A percentile compares a stretch with the other conserved stretches of the same genome.
These are phyloP conservation scores for Metahyphopichia silvanorum DNA, from an alignment of 805 yeast genomes.

Conservation along the genomic window DNA sequence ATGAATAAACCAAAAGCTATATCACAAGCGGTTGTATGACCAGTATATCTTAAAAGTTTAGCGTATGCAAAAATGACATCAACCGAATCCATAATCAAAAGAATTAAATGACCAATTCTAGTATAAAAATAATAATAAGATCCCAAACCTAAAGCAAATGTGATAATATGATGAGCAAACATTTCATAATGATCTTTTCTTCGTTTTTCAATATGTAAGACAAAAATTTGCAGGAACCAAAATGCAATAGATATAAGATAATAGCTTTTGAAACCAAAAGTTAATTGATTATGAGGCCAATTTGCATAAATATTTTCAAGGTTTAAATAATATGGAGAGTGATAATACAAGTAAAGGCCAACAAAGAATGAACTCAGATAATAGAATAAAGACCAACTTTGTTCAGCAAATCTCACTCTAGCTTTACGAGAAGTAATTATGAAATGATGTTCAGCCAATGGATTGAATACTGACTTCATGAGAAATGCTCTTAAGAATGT, in stretches of 20 bases:
- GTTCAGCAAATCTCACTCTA: slow-evolving; percentile 75
- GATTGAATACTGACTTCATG: slow-evolving; percentile 56
- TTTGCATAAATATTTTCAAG: slow-evolving; percentile 55
- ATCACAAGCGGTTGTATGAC: slow-evolving; percentile 61
- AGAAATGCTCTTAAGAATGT: slow-evolving; percentile 57
- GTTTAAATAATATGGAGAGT: slow-evolving; percentile 58
- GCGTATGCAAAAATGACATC: slow-evolving; percentile 73
- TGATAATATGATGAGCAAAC: slow-evolving; percentile 86
- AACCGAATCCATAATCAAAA: slow-evolving; percentile 79
- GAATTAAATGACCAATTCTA: slow-evolving; percentile 73
- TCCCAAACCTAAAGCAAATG: slow-evolving; percentile 62
- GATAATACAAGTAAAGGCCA: slow-evolving; percentile 57
- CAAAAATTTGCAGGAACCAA: slow-evolving; percentile 80
- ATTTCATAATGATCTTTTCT: slow-evolving; percentile 84
- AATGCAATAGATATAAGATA: slow-evolving; percentile 70
- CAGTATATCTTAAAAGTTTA: slow-evolving; percentile 73
- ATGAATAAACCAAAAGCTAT: slow-evolving; percentile 64
- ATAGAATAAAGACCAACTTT: slow-evolving; percentile 72
- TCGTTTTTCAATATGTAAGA: slow-evolving; percentile 70
- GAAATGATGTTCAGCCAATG: slow-evolving; percentile 44
- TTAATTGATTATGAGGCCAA: slow-evolving; percentile 73
- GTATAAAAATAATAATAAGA: slow-evolving; percentile 72
- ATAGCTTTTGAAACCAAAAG: slow-evolving; percentile 55
- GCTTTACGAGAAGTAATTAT: slow-evolving; percentile 51
- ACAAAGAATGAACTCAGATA: slow-evolving; percentile 50